A percentile compares a stretch with the other conserved stretches of the same genome.
Conservation (phyloP, 2,329 filamentous ascomycete species). For the Drechslera avenae region DNA sequence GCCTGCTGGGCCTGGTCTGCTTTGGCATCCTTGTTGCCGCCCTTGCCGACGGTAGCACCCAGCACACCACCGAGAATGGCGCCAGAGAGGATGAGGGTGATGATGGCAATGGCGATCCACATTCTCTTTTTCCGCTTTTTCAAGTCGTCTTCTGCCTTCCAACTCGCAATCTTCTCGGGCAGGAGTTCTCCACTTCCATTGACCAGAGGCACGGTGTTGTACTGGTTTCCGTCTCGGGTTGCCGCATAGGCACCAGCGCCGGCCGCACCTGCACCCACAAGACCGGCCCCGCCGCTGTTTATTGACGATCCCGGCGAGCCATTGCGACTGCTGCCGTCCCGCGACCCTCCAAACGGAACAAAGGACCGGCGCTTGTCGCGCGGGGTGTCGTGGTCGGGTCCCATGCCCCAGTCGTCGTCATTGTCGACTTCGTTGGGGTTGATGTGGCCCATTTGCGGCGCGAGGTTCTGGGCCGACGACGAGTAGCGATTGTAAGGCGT, state of each 20-base stretch:
- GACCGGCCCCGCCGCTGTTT: conserved; percentile 45
- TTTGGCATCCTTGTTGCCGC: conserved; percentile 33
- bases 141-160: conserved; percentile 56
- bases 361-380: conserved; percentile 62
- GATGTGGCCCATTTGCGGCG: conserved; percentile 55
- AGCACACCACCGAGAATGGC: conserved; percentile 76
- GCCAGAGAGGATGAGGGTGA: conserved; percentile 69
- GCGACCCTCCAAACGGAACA: conserved; percentile 58
- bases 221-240: conserved; percentile 52
- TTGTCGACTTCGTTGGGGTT: conserved; percentile 83
- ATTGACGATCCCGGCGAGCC: conserved; percentile 50
- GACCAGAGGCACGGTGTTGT: conserved; percentile 59
- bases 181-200: conserved; percentile 29
- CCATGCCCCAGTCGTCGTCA: conserved; percentile 84
- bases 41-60: conserved; percentile 69
- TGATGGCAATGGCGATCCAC: conserved; percentile 68
- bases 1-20: conserved; percentile 19
- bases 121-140: conserved; percentile 65
- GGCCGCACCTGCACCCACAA: conserved; percentile 46
- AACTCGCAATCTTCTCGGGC: conserved; percentile 68
- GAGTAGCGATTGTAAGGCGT: conserved; percentile 70
- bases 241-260: conserved; percentile 33
- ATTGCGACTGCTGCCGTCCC: conserved; percentile 48
- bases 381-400: conserved; percentile 50
- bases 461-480: conserved; percentile 40